These are phyloP conservation scores for Punica granatum DNA, from an alignment of 345 rosid species.

Conservation along the genomic window DNA sequence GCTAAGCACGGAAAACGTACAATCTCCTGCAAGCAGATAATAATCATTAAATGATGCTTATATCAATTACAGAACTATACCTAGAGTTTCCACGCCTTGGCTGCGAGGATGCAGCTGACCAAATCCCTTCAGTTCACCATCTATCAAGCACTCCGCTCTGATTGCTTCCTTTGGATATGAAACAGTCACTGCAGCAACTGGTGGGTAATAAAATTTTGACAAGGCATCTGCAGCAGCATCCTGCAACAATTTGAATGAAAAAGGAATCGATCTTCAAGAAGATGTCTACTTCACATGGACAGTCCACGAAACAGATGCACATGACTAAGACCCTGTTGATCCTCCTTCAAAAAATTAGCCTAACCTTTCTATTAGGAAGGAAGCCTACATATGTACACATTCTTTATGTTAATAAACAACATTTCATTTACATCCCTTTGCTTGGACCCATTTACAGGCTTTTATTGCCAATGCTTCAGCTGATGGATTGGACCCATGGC, in stretches of 20 bases:
- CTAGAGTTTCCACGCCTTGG: constrained; percentile 95
- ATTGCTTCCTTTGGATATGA: constrained; percentile 91
- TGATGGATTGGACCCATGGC: no score
- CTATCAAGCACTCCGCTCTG: constrained; percentile 61
- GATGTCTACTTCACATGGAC: background rate
- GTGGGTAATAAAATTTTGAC: constrained; percentile 82
- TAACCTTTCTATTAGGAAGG: background rate
- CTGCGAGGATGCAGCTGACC: constrained; percentile 98
- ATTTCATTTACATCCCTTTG: background rate
- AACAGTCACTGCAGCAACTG: constrained; percentile 88
- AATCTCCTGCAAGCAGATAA: background rate
- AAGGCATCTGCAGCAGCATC: constrained; percentile 66
- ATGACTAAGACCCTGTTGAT: background rate
- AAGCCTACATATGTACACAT: background rate
- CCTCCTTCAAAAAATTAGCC: background rate
- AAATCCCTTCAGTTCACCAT: constrained; percentile 88
- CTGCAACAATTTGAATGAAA: constrained; percentile 25
- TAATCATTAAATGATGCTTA: background rate
- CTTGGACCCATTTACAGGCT: background rate
- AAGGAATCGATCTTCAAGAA: background rate
- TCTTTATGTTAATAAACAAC: background rate
- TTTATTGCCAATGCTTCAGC: no score
- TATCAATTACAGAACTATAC: constrained; percentile 22
- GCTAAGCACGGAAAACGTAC: background rate
- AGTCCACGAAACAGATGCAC: background rate